phyloP scores from a whole-genome alignment of 192 early-diverging fungal species.

The Cladochytrium replicatum region DNA sequence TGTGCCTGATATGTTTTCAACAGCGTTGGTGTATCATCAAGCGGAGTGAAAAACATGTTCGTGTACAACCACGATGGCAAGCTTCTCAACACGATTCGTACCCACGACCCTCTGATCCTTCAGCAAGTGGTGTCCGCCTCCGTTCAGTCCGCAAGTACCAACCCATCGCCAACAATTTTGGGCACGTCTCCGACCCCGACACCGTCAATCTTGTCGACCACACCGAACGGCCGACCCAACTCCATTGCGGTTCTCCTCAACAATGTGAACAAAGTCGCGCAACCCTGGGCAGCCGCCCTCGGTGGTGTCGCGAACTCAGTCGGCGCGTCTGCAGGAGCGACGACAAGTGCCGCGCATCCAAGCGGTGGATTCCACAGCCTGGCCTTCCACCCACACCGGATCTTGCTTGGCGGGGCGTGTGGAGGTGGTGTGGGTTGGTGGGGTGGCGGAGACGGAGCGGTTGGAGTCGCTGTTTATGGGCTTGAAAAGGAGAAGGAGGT shows the following conservation, averaged over 20 bases:
- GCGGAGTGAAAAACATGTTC: conserved; percentile 35
- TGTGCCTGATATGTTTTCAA: background rate
- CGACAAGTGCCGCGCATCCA: conserved; percentile 37
- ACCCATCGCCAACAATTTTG: too few species aligned
- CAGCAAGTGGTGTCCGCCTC: background rate
- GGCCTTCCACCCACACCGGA: conserved; percentile 59
- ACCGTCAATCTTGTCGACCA: too few species aligned
- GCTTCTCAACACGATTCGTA: conserved; percentile 22
- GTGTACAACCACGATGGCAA: conserved; percentile 24
- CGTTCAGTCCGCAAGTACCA: background rate
- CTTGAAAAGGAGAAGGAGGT: too few species aligned
- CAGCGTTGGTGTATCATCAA: background rate
- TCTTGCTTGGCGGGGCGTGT: too few species aligned
- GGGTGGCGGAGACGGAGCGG: too few species aligned
- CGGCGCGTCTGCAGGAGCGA: conserved; percentile 12
- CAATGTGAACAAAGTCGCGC: too few species aligned
- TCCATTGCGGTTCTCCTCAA: too few species aligned
- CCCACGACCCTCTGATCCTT: conserved; percentile 11
- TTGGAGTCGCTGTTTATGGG: too few species aligned
- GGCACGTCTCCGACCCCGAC: too few species aligned
- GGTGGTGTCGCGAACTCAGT: background rate
- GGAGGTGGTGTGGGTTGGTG: too few species aligned
- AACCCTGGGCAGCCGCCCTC: too few species aligned
- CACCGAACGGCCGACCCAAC: too few species aligned
- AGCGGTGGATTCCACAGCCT: conserved; percentile 53